Evolutionary conservation across 208 protist species (phyloP).

Genomic region (Leishmania amazonensis): DNA sequence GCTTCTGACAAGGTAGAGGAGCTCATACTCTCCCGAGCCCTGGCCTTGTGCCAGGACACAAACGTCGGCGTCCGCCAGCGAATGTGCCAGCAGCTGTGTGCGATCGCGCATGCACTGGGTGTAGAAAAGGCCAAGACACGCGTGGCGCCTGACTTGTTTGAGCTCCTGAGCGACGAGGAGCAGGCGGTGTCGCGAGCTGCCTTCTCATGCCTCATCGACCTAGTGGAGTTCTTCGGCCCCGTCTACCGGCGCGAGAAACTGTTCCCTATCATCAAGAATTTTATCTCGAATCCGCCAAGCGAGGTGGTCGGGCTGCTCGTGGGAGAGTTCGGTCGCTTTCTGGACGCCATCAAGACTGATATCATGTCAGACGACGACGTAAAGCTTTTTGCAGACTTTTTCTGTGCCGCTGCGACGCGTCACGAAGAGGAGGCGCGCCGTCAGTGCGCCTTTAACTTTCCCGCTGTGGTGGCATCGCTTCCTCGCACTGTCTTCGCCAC

Average conservation of each 20-base stretch:
- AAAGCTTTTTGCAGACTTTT: constrained; percentile 84
- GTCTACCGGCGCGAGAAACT: constrained; percentile 81
- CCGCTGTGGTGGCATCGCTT: constrained; percentile 84
- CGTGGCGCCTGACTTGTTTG: constrained; percentile 83
- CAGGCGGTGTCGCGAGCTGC: constrained; percentile 78
- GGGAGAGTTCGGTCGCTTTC: constrained; percentile 86
- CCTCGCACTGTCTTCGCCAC: constrained; percentile 73
- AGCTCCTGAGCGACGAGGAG: constrained; percentile 93
- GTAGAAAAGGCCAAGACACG: constrained; percentile 76
- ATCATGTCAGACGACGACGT: constrained; percentile 83
- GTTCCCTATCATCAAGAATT: constrained; percentile 89
- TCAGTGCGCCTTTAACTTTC: constrained; percentile 89
- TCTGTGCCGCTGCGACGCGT: constrained; percentile 52
- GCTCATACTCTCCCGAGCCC: constrained; percentile 69
- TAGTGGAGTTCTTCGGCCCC: constrained; percentile 91
- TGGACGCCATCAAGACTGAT: constrained; percentile 85
- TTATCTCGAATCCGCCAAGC: constrained; percentile 81
- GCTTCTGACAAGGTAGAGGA: constrained; percentile 55
- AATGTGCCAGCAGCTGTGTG: constrained; percentile 87
- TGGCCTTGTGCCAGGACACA: constrained; percentile 92
- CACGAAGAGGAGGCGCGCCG: constrained; percentile 72
- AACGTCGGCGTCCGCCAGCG: constrained; percentile 82
- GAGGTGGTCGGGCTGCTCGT: constrained; percentile 85
- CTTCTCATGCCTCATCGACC: constrained; percentile 89
- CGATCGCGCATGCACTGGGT: constrained; percentile 77